These are phyloP conservation scores for Albizia julibrissin DNA, from an alignment of 306 rosid genomes.

Conservation along the genomic window DNA sequence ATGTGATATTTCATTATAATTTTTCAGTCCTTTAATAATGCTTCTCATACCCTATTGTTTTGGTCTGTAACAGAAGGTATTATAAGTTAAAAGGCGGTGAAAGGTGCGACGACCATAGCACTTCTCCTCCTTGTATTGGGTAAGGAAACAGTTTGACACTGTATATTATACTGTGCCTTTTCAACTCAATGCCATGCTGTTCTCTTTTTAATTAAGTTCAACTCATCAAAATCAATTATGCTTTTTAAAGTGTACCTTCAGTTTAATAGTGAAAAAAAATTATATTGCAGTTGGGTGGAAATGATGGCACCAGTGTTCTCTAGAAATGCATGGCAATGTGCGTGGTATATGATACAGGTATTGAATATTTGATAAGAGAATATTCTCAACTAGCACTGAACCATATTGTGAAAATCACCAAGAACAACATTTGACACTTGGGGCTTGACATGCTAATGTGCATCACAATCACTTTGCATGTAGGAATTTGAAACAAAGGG, in stretches of 20 bases:
- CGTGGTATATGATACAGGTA: slow-evolving; percentile 95
- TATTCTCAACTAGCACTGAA: slow-evolving; percentile 5
- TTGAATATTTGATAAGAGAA: neutral
- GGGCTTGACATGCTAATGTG: neutral
- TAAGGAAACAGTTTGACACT: slow-evolving; percentile 36
- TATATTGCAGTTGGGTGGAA: slow-evolving; percentile 85
- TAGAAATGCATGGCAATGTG: slow-evolving; percentile 77
- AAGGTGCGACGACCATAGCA: slow-evolving; percentile 71
- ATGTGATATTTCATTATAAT: neutral
- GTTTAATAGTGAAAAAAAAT: slow-evolving; percentile 31
- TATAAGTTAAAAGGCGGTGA: slow-evolving; percentile 72
- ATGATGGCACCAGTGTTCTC: slow-evolving; percentile 99
- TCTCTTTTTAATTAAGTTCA: slow-evolving; percentile 18
- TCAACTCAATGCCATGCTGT: slow-evolving; percentile 2
- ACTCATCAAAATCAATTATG: slow-evolving; percentile 1
- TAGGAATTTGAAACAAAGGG: neutral
- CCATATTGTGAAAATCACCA: slow-evolving; percentile 24
- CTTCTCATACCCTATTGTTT: neutral
- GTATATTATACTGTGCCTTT: slow-evolving; percentile 24
- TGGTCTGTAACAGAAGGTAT: slow-evolving; percentile 64
- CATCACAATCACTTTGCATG: neutral
- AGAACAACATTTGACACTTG: slow-evolving; percentile 3
- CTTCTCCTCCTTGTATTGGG: slow-evolving; percentile 89
- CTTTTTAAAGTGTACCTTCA: slow-evolving; percentile 15
- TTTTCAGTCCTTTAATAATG: neutral